phyloP scores from a whole-genome alignment of 805 yeast species.

The Lachancea mirantina region DNA sequence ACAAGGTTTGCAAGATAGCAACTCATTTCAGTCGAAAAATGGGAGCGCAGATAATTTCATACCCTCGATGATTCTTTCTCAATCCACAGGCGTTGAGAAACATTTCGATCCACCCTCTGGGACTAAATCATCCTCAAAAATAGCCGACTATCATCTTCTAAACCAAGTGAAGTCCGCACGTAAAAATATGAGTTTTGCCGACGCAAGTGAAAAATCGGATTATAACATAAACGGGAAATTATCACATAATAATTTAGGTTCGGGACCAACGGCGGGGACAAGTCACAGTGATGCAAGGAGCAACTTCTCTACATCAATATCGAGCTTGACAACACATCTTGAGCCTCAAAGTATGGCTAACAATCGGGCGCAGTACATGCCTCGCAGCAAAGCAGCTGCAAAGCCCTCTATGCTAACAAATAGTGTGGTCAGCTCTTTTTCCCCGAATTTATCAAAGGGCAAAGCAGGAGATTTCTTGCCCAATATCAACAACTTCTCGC shows the following conservation, averaged over 20 bases:
- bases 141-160: no score
- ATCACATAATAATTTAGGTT: no score
- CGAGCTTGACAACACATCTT: conserved; percentile 28
- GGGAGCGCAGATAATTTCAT: conserved; percentile 18
- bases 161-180: no score
- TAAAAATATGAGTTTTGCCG: no score
- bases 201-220: no score
- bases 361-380: conserved; percentile 3
- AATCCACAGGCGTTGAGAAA: conserved; percentile 46
- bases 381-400: conserved; percentile 1
- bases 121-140: background rate
- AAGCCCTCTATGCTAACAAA: background rate
- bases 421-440: background rate
- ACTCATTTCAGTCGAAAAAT: background rate
- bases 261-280: no score
- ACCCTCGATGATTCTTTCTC: conserved; percentile 42
- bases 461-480: conserved; percentile 5
- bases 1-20: background rate
- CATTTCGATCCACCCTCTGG: conserved; percentile 31
- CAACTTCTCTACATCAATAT: conserved; percentile 26
- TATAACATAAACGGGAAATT: no score
- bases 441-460: background rate
- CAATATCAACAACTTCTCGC: conserved; percentile 30
- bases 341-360: conserved; percentile 18
- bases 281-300: conserved; percentile 16